Evolutionary conservation across 495 filamentous ascomycete species (phyloP).

Genomic region (Penicillium pancosmium): DNA sequence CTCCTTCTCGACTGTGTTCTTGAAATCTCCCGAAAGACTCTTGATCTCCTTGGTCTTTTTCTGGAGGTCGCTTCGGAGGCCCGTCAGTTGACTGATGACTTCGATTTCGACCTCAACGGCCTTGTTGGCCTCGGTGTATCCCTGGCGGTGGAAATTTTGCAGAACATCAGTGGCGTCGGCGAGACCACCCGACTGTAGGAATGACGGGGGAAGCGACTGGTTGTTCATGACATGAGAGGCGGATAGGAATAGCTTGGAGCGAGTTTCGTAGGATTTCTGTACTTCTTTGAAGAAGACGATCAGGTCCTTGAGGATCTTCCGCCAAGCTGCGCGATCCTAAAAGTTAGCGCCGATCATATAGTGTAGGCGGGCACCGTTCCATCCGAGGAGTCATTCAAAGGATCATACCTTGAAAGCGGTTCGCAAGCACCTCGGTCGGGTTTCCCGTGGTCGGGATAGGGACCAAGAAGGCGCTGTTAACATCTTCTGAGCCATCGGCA

Average conservation of each 20-base stretch:
- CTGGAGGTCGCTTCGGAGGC: conserved; percentile 81
- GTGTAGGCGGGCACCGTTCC: not conserved
- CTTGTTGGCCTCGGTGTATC: conserved; percentile 83
- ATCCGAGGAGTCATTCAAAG: not conserved
- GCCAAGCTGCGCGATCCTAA: conserved; percentile 67
- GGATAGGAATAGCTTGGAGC: conserved; percentile 79
- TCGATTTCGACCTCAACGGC: conserved; percentile 87
- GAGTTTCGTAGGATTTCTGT: conserved; percentile 85
- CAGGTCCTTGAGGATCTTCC: conserved; percentile 91
- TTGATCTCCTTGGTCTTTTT: conserved; percentile 99
- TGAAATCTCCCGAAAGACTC: conserved; percentile 87
- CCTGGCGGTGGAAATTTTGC: conserved; percentile 77
- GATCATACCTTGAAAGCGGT: conserved; percentile 83
- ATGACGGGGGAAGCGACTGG: conserved; percentile 67
- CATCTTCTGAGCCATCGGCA: conserved; percentile 64
- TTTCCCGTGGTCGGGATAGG: conserved; percentile 85
- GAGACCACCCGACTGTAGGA: conserved; percentile 78
- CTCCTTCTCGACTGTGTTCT: conserved; percentile 69
- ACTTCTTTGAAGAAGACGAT: conserved; percentile 95
- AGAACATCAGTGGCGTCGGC: conserved; percentile 84
- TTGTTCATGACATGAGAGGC: conserved; percentile 83
- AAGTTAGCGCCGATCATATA: conserved; percentile 23
- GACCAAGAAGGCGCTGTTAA: conserved; percentile 82
- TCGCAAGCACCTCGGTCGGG: conserved; percentile 87
- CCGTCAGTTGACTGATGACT: conserved; percentile 83